Percentiles rank a stretch among this genome's conserved stretches.
phyloP scores from a whole-genome alignment of 78 protist genomes.

The Reticulomyxa filosa region DNA sequence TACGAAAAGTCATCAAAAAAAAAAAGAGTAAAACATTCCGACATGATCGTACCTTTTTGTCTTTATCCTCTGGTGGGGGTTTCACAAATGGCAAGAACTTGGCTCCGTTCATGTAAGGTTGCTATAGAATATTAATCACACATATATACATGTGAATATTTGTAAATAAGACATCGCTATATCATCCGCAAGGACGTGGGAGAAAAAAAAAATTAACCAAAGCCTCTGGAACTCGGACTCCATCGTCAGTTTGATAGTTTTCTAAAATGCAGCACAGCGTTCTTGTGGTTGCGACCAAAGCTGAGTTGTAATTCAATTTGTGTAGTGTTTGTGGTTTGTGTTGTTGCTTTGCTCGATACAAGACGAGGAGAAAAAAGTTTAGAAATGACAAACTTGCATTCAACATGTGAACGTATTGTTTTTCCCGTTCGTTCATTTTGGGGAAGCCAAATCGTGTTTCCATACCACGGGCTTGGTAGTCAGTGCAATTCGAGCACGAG shows the following conservation, averaged over 20 bases:
- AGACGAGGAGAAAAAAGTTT: not conserved
- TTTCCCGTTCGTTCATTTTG: not conserved
- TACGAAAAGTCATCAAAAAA: too few relatives aligned
- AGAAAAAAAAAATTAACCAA: not conserved
- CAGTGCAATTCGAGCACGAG: slow-evolving; percentile 98
- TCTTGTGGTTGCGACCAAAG: slow-evolving; percentile 86
- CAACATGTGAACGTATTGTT: not conserved
- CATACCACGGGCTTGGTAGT: slow-evolving; percentile 66
- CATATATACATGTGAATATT: too few relatives aligned
- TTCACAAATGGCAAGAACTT: too few relatives aligned
- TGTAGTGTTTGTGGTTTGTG: slow-evolving; percentile 53
- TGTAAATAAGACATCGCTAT: too few relatives aligned
- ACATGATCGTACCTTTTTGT: too few relatives aligned
- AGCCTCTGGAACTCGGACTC: slow-evolving; percentile 5
- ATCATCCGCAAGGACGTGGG: too few relatives aligned
- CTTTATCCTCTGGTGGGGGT: too few relatives aligned
- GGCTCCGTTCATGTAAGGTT: too few relatives aligned
- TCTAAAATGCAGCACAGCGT: slow-evolving; percentile 92
- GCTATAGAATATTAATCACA: too few relatives aligned
- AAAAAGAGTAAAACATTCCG: too few relatives aligned
- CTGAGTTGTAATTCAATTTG: slow-evolving; percentile 96
- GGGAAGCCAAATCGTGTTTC: slow-evolving; percentile 48
- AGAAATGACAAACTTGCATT: not conserved
- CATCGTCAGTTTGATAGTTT: slow-evolving; percentile 70
- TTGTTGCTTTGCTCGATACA: not conserved